Evolutionary conservation across 768 basidiomycete species (phyloP), one percentile per base, ranked within the genome.

Genomic region (Serendipita vermifera): DNA sequence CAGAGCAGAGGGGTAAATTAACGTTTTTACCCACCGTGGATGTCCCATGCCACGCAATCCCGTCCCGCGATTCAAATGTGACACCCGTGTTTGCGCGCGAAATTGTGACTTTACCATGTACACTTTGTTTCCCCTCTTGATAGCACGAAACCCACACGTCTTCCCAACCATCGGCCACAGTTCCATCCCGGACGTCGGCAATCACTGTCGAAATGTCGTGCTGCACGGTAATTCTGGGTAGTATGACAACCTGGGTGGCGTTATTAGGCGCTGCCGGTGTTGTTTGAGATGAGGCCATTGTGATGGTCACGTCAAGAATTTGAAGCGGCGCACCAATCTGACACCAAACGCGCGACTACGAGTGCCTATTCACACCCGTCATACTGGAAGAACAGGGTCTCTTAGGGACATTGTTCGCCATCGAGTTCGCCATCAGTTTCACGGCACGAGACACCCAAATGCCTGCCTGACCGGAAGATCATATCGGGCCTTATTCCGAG

Each of bases 141-240:
- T 88, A 88, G 64, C 80, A 82, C 2, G 85, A 87, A 2, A 87
- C 67, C 85, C 85, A 89, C 64, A 84, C 77, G 57, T 74, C 75
- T 58, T 88, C 86, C 46, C 22, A 51, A n/a, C 46, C 46, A 3
- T 64, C 67, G 0, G 77, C 72, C 0, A 84, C 69, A 2, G 77
- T 58, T 0, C 79, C 82, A 33, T 78, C 74, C 15, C 72, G 68
- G 2, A 87, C 79, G 61, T 90, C 85, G 29, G 76, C 71, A 32
- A 85, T 70, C 1, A 85, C 78, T 35, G 72, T 65, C 3, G 73
- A 64, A 59, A 84, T 80, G 36, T 80, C 78, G 17, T 77, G 78
- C 68, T 87, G 81, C 36, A 81, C 67, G 3, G 77, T 77, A 29
- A 75, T 68, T 24, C 81, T 73, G 3, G 82, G 80, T 3, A 83